Conservation (phyloP, 2,329 filamentous ascomycete species). For the Microsporum audouinii region DNA sequence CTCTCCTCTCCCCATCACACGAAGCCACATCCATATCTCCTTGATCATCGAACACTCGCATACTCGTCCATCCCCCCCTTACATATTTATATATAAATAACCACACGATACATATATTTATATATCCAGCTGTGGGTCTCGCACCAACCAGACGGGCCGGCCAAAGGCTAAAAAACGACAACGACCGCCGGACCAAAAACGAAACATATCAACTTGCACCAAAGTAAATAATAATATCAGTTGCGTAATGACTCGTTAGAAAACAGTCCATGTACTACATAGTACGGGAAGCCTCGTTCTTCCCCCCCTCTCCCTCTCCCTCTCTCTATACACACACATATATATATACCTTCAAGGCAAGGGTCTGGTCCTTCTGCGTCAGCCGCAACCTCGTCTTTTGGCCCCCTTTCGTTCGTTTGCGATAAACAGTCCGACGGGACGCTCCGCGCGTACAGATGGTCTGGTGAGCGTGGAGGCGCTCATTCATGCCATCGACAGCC, state of each 20-base stretch:
- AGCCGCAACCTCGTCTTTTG: not conserved
- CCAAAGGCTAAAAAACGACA: not conserved
- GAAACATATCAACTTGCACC: not conserved
- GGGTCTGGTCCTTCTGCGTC: not conserved
- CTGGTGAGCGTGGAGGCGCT: not conserved
- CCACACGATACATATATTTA: not conserved
- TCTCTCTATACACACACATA: not conserved
- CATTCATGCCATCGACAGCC: too few species aligned
- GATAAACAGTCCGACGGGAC: not conserved
- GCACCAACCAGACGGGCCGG: not conserved
- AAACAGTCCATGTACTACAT: too few species aligned
- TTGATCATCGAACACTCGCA: too few species aligned
- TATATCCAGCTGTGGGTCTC: not conserved
- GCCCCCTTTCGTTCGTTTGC: not conserved
- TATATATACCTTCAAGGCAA: not conserved
- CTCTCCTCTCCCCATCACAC: too few species aligned
- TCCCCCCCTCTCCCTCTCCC: too few species aligned
- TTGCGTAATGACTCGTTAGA: too few species aligned
- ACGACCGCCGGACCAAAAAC: not conserved
- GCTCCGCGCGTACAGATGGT: not conserved
- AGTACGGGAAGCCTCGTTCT: too few species aligned
- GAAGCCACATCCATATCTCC: too few species aligned
- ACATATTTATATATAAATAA: too few species aligned
- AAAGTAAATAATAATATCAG: too few species aligned
- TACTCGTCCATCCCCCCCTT: too few species aligned